Conservation (phyloP, 306 rosid species). For the Begonia fuchsioides region DNA sequence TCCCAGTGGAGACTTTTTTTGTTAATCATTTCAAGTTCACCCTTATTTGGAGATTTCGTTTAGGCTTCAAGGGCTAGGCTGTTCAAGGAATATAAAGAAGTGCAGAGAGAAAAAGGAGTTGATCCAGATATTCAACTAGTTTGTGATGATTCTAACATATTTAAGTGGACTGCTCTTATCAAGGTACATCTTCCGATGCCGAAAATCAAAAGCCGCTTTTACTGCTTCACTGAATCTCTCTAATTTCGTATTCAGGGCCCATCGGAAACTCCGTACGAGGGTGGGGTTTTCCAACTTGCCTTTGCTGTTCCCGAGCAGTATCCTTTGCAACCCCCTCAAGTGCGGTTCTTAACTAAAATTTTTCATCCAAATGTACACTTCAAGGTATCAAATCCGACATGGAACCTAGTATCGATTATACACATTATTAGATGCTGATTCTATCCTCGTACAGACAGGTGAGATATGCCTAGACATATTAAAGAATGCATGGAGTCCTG, state of each 20-base stretch:
- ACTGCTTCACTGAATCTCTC: no score
- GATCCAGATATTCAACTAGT: conserved; percentile 88
- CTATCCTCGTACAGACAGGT: conserved; percentile 44
- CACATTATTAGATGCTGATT: not conserved
- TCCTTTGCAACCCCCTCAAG: conserved; percentile 98
- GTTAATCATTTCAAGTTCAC: no score
- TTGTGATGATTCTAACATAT: conserved; percentile 87
- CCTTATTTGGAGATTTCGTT: no score
- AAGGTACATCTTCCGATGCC: conserved; percentile 24
- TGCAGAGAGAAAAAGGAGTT: conserved; percentile 72
- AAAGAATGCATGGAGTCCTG: conserved; percentile 99
- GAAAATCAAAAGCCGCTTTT: no score
- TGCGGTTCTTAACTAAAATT: conserved; percentile 88
- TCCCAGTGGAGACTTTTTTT: no score
- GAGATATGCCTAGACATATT: conserved; percentile 96
- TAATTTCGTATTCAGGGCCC: conserved; percentile 47
- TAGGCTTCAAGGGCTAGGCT: conserved; percentile 95
- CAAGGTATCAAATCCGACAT: conserved; percentile 40
- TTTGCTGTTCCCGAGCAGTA: conserved; percentile 87
- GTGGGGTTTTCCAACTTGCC: conserved; percentile 94
- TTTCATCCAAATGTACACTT: conserved; percentile 99
- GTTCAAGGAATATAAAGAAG: conserved; percentile 96
- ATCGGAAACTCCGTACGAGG: conserved; percentile 92
- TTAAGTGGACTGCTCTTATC: conserved; percentile 90
- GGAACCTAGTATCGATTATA: not conserved